A percentile compares a stretch with the other conserved stretches of the same genome.
Conservation (phyloP, 78 protist genomes). For the Creolimax fragrantissima region DNA sequence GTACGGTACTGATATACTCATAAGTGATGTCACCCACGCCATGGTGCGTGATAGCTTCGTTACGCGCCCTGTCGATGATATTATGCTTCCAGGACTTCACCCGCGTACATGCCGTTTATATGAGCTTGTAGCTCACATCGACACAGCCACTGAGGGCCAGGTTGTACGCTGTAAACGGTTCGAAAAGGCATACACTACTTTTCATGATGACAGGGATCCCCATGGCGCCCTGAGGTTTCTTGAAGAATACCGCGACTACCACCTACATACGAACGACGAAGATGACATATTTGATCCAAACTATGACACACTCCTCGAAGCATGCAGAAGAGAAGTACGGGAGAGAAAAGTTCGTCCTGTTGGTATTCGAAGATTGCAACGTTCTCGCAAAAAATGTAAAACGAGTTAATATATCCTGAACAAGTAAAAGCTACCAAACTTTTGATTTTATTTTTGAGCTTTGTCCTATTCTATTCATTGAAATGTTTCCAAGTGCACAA, state of each 20-base stretch:
- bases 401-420: too few relatives aligned
- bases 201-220: neutral
- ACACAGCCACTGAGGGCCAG: neutral
- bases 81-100: neutral
- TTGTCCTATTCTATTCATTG: too few relatives aligned
- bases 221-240: neutral
- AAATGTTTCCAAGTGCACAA: too few relatives aligned
- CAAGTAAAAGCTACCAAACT: too few relatives aligned
- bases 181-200: neutral
- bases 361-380: too few relatives aligned
- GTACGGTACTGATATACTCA: constrained; percentile 7
- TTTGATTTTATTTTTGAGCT: too few relatives aligned
- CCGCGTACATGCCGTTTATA: neutral
- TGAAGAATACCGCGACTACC: neutral
- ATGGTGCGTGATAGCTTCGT: neutral
- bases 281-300: neutral
- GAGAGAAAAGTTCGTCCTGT: too few relatives aligned
- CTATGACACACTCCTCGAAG: neutral
- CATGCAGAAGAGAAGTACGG: neutral
- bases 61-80: neutral
- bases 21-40: neutral
- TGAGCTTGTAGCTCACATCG: neutral
- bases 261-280: neutral
- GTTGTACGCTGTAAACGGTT: neutral
- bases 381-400: too few relatives aligned